These are phyloP conservation scores for Calonectria pseudoturangicola DNA, from an alignment of 2,329 filamentous ascomycete genomes.

Conservation along the genomic window DNA sequence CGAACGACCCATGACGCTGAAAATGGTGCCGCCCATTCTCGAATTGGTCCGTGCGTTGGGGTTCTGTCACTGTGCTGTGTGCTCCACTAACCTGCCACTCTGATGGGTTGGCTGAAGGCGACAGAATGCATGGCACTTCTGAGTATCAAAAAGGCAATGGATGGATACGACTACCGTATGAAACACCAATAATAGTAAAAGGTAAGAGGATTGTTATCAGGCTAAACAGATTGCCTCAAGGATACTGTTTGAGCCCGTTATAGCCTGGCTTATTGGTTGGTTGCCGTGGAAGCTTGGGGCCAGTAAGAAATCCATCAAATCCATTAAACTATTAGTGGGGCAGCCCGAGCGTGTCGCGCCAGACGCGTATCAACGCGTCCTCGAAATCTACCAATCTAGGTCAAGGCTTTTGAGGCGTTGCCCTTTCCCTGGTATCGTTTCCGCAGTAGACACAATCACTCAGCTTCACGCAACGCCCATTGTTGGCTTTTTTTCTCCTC, in stretches of 20 bases:
- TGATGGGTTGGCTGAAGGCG: slow-evolving; percentile 1
- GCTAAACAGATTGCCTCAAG: background rate
- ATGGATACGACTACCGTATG: background rate
- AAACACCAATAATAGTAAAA: background rate
- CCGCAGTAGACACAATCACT: slow-evolving; percentile 50
- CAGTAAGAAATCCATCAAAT: slow-evolving; percentile 55
- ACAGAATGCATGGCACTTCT: background rate
- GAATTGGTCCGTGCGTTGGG: slow-evolving; percentile 49
- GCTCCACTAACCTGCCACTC: slow-evolving; percentile 5
- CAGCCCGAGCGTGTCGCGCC: slow-evolving; percentile 52
- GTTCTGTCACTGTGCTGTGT: slow-evolving; percentile 35
- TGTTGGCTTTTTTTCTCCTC: slow-evolving; percentile 48
- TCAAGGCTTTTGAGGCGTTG: slow-evolving; percentile 50
- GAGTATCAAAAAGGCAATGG: too few species aligned
- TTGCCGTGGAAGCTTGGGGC: background rate
- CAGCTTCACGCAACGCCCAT: slow-evolving; percentile 40
- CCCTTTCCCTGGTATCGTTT: slow-evolving; percentile 44
- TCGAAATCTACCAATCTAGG: slow-evolving; percentile 53
- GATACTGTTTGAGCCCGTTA: background rate
- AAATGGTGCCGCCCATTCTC: slow-evolving; percentile 44
- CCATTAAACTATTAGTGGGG: slow-evolving; percentile 59
- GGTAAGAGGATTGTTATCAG: background rate
- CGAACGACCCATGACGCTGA: slow-evolving; percentile 54
- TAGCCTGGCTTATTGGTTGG: background rate
- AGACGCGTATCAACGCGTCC: slow-evolving; percentile 60